Evolutionary conservation across 257 asterid species (phyloP).

Genomic region (Nicotiana attenuata): DNA sequence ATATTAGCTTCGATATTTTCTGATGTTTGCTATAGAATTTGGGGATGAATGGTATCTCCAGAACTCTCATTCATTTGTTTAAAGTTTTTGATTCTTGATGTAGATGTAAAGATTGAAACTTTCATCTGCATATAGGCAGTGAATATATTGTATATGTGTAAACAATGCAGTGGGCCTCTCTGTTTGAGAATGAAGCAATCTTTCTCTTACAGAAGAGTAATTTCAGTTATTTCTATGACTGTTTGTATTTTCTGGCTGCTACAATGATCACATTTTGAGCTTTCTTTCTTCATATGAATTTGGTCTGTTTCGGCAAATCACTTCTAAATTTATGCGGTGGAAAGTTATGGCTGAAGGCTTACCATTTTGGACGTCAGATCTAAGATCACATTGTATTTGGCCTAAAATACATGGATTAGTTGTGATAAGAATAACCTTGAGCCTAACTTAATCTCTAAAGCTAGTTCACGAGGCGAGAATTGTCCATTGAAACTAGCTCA

Average conservation of each 20-base stretch:
- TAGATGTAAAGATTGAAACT: conserved; percentile 14
- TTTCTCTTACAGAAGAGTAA: conserved; percentile 43
- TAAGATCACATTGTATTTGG: background rate
- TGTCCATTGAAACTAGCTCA: no score
- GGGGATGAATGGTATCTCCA: background rate
- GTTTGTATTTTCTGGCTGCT: background rate
- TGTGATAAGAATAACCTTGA: no score
- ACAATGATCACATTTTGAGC: background rate
- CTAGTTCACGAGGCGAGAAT: no score
- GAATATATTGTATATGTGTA: conserved; percentile 17
- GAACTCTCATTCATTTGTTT: conserved; percentile 8
- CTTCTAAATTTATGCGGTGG: background rate
- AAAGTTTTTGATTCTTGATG: conserved; percentile 39
- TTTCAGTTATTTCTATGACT: background rate
- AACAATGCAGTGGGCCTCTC: conserved; percentile 33
- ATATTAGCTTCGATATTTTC: background rate
- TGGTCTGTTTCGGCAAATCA: background rate
- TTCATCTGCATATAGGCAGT: conserved; percentile 6
- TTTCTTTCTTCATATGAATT: background rate
- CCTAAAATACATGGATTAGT: background rate
- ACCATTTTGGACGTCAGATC: background rate
- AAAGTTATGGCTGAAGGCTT: background rate
- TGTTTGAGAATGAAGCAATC: conserved; percentile 33
- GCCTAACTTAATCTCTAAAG: no score
- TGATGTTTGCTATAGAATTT: background rate